Conservation (phyloP, 2,329 filamentous ascomycete species). For the Chaetomiaceae sp. region DNA sequence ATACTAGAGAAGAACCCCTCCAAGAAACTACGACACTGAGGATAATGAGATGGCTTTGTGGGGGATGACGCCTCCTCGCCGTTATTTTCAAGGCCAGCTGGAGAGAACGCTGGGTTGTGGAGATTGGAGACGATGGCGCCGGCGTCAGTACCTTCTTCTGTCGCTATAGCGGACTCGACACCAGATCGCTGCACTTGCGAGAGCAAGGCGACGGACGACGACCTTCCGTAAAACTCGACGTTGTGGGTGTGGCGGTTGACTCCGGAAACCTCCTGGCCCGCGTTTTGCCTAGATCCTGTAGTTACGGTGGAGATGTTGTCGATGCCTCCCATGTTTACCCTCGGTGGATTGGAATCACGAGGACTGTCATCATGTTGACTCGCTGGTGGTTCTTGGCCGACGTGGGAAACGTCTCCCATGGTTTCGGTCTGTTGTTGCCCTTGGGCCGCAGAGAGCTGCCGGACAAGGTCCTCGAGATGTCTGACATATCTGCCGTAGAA, state of each 20-base stretch:
- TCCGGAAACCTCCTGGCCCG: not conserved
- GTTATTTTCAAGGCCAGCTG: not conserved
- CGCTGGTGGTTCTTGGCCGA: not conserved
- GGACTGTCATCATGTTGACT: not conserved
- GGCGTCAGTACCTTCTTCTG: not conserved
- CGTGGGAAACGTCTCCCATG: not conserved
- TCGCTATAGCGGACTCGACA: not conserved
- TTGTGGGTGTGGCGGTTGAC: not conserved
- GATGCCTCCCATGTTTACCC: not conserved
- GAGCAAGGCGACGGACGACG: not conserved
- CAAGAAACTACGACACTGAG: not conserved
- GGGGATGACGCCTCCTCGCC: not conserved
- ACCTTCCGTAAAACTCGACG: conserved; percentile 1
- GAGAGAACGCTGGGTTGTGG: not conserved
- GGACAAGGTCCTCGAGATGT: not conserved
- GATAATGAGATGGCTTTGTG: not conserved
- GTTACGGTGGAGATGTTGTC: not conserved
- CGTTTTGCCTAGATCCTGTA: not conserved
- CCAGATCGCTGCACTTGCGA: not conserved
- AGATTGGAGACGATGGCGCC: not conserved
- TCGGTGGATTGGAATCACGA: too few species aligned
- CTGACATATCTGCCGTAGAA: conserved; percentile 2
- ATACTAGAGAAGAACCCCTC: not conserved
- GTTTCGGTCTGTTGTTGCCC: not conserved
- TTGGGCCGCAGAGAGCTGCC: not conserved